These are phyloP conservation scores for Amanita exitialis DNA, from an alignment of 768 basidiomycete species.

Conservation along the genomic window DNA sequence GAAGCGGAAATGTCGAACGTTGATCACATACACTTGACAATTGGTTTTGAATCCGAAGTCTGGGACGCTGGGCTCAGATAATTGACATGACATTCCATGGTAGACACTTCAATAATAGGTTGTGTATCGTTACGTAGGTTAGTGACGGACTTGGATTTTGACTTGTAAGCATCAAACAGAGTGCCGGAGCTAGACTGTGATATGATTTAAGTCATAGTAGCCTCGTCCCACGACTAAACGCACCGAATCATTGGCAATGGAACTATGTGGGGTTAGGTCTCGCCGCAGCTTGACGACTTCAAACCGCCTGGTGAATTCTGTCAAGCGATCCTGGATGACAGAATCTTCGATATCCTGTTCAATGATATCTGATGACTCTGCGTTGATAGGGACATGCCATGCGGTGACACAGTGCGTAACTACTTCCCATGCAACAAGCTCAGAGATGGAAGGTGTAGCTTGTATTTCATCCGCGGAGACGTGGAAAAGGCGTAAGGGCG, in stretches of 20 bases:
- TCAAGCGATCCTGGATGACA: slow-evolving; percentile 65
- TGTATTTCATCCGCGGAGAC: slow-evolving; percentile 13
- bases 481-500: slow-evolving; percentile 38
- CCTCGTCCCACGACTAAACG: slow-evolving; percentile 16
- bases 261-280: slow-evolving; percentile 68
- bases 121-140: slow-evolving; percentile 54
- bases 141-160: slow-evolving; percentile 49
- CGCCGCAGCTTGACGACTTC: slow-evolving; percentile 41
- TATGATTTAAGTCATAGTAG: background rate
- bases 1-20: background rate
- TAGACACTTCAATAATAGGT: slow-evolving; percentile 61
- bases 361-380: slow-evolving; percentile 23
- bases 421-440: slow-evolving; percentile 54
- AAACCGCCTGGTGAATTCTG: slow-evolving; percentile 71
- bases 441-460: slow-evolving; percentile 26
- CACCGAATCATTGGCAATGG: slow-evolving; percentile 55
- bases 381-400: slow-evolving; percentile 41
- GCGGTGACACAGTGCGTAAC: slow-evolving; percentile 41
- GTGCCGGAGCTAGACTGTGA: slow-evolving; percentile 45
- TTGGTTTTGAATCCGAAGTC: slow-evolving; percentile 24
- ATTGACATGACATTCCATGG: slow-evolving; percentile 41
- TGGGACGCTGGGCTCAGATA: slow-evolving; percentile 45
- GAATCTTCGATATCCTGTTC: slow-evolving; percentile 46
- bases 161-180: slow-evolving; percentile 59
- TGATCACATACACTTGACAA: slow-evolving; percentile 48